Percentiles rank a stretch among this genome's conserved stretches.
phyloP scores from a whole-genome alignment of 140 eudicot genomes.

The Bidens hawaiensis region DNA sequence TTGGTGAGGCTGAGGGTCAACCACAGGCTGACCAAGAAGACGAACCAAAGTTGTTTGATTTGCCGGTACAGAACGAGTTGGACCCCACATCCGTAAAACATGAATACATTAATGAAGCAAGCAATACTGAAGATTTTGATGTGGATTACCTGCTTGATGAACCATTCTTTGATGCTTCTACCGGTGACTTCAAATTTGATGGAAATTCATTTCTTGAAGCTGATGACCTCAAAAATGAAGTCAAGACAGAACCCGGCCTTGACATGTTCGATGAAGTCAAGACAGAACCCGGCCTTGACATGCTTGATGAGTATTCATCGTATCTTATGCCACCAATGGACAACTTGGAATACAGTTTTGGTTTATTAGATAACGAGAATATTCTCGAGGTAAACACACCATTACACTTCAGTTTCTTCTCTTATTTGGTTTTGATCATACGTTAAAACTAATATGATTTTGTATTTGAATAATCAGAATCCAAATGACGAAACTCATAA shows the following conservation, averaged over 20 bases:
- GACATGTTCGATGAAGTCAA: constrained; percentile 57
- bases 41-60: constrained; percentile 41
- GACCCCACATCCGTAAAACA: constrained; percentile 51
- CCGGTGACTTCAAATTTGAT: constrained; percentile 36
- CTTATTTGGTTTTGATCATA: background rate
- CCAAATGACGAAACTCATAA: constrained; percentile 20
- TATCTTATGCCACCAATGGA: constrained; percentile 50
- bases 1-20: constrained; percentile 24
- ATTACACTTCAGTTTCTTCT: background rate
- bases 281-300: constrained; percentile 48
- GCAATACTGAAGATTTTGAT: constrained; percentile 36
- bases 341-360: constrained; percentile 34
- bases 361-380: constrained; percentile 31
- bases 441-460: background rate
- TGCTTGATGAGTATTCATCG: constrained; percentile 53
- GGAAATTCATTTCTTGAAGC: constrained; percentile 69
- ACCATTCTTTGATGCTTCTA: constrained; percentile 43
- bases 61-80: constrained; percentile 39
- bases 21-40: constrained; percentile 34
- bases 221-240: constrained; percentile 49
- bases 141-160: constrained; percentile 62
- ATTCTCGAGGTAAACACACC: constrained; percentile 36
- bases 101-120: constrained; percentile 65
- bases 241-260: constrained; percentile 41
- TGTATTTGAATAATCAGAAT: constrained; percentile 19